phyloP scores from a whole-genome alignment of 2,329 filamentous ascomycete species.

The Epichloe gansuensis region DNA sequence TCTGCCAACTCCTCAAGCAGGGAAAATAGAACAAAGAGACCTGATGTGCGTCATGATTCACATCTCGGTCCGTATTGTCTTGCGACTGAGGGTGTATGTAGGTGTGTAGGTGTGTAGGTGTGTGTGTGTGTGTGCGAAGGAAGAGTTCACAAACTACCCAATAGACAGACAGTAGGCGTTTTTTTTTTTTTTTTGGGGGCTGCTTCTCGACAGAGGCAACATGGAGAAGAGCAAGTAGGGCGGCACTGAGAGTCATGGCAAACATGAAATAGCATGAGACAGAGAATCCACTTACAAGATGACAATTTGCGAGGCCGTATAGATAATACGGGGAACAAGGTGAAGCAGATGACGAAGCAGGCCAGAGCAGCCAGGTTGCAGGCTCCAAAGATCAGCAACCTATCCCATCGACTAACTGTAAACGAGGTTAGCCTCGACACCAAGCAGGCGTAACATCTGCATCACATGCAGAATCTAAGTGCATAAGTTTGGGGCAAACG shows the following conservation, averaged over 20 bases:
- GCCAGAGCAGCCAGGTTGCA: constrained; percentile 82
- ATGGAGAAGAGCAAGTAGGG: not conserved
- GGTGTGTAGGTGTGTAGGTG: not conserved
- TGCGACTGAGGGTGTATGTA: not conserved
- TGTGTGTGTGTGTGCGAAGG: not conserved
- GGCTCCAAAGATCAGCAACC: constrained; percentile 78
- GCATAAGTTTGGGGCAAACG: constrained; percentile 17
- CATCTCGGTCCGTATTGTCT: not conserved
- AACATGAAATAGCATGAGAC: constrained; percentile 7
- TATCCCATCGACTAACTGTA: constrained; percentile 94
- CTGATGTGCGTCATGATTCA: not conserved
- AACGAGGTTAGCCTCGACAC: constrained; percentile 23
- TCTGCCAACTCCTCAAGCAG: not conserved
- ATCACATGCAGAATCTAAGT: constrained; percentile 29
- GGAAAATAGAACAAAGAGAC: not conserved
- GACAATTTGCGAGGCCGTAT: constrained; percentile 79
- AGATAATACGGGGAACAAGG: constrained; percentile 72
- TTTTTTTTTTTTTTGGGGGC: too few species aligned
- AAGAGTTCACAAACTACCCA: not conserved
- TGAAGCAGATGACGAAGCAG: constrained; percentile 90
- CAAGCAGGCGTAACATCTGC: constrained; percentile 29
- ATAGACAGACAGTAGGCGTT: not conserved
- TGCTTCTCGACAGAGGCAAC: not conserved
- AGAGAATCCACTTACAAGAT: constrained; percentile 65
- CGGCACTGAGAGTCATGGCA: not conserved